Evolutionary conservation across 306 rosid genomes (phyloP).

Genomic region (Prunus fruticosa): DNA sequence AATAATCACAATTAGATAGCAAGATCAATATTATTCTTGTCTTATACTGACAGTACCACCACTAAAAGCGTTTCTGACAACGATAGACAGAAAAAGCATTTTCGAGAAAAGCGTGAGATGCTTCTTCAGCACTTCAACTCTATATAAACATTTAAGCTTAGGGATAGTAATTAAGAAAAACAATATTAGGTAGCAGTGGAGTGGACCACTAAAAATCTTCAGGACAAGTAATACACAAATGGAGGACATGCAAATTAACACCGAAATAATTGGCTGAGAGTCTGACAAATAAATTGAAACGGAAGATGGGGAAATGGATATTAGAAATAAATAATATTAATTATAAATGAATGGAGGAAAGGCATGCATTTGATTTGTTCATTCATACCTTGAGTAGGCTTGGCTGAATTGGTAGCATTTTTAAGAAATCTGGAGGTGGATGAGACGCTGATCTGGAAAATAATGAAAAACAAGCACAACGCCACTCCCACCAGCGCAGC

Average conservation of each 20-base stretch:
- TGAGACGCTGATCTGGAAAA: conserved; percentile 3
- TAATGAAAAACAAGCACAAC: conserved; percentile 6
- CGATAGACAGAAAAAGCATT: too few relatives aligned
- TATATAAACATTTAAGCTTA: too few relatives aligned
- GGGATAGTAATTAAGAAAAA: too few relatives aligned
- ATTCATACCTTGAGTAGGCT: conserved; percentile 8
- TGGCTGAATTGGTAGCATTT: not conserved
- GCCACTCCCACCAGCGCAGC: not conserved
- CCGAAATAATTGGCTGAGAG: not conserved
- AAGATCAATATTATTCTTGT: too few relatives aligned
- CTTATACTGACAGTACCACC: too few relatives aligned
- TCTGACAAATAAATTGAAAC: not conserved
- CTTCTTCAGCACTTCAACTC: too few relatives aligned
- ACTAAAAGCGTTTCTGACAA: too few relatives aligned
- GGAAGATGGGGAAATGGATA: not conserved
- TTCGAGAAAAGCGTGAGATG: too few relatives aligned
- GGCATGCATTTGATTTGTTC: not conserved
- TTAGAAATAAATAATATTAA: not conserved
- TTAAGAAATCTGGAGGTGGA: conserved; percentile 15
- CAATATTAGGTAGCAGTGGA: too few relatives aligned
- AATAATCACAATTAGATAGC: too few relatives aligned
- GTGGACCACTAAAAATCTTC: too few relatives aligned
- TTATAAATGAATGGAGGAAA: too few relatives aligned
- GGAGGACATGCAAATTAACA: not conserved
- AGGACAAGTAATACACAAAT: not conserved